phyloP scores from a whole-genome alignment of 2,329 filamentous ascomycete genomes.

The Aureobasidium uvarum region DNA sequence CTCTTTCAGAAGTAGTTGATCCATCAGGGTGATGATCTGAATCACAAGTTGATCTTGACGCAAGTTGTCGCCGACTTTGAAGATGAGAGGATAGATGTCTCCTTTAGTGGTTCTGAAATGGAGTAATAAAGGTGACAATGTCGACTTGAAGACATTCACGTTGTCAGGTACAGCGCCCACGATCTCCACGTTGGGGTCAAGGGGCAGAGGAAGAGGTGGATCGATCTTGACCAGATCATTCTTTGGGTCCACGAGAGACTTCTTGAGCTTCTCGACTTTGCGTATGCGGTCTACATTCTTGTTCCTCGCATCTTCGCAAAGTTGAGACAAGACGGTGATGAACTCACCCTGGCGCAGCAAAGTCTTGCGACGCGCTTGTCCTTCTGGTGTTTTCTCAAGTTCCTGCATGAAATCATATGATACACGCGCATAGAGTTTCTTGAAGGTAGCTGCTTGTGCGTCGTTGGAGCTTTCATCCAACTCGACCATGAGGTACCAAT shows the following conservation, averaged over 20 bases:
- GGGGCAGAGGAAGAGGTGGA: slow-evolving; percentile 78
- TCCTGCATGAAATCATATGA: slow-evolving; percentile 96
- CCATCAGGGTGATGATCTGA: slow-evolving; percentile 97
- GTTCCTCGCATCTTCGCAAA: slow-evolving; percentile 83
- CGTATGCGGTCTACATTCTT: slow-evolving; percentile 73
- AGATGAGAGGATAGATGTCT: slow-evolving; percentile 83
- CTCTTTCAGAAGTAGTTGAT: slow-evolving; percentile 89
- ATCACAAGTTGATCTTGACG: slow-evolving; percentile 97
- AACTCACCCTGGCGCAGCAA: slow-evolving; percentile 86
- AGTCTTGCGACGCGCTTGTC: slow-evolving; percentile 69
- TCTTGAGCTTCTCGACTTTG: slow-evolving; percentile 82
- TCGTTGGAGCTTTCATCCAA: slow-evolving; percentile 70
- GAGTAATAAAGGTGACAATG: slow-evolving; percentile 84
- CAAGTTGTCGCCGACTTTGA: slow-evolving; percentile 95
- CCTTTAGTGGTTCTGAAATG: slow-evolving; percentile 80
- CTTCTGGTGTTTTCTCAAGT: slow-evolving; percentile 68
- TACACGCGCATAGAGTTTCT: slow-evolving; percentile 85
- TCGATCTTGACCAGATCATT: slow-evolving; percentile 84
- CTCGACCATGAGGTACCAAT: slow-evolving; percentile 99
- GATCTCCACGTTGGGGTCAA: slow-evolving; percentile 80
- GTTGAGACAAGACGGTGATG: slow-evolving; percentile 79
- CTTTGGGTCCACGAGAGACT: slow-evolving; percentile 79
- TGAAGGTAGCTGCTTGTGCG: slow-evolving; percentile 60
- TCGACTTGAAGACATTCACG: slow-evolving; percentile 92
- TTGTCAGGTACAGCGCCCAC: slow-evolving; percentile 80